Conservation (phyloP, 352 stramenopile genomes). For the Globisporangium echinulatum region DNA sequence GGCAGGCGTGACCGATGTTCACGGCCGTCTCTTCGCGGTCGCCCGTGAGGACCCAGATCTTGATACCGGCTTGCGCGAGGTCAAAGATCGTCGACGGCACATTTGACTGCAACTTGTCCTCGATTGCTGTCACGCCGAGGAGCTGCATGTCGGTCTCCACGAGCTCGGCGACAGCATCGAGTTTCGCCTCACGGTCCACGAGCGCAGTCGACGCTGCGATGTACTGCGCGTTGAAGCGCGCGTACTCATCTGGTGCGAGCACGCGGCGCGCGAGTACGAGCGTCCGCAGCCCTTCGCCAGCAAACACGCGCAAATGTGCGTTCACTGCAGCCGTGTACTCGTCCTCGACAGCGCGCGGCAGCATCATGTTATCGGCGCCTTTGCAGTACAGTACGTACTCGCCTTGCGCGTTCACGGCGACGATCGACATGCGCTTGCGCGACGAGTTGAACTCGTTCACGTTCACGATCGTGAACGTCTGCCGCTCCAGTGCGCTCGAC, state of each 20-base stretch:
- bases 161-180: conserved; percentile 47
- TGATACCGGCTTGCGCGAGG: conserved; percentile 92
- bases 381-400: conserved; percentile 73
- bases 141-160: conserved; percentile 77
- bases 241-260: conserved; percentile 48
- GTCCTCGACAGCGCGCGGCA: conserved; percentile 30
- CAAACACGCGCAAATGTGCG: conserved; percentile 57
- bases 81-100: conserved; percentile 92
- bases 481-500: conserved; percentile 7
- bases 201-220: conserved; percentile 43
- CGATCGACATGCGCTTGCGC: conserved; percentile 96
- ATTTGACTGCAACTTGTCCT: conserved; percentile 94
- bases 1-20: conserved; percentile 93
- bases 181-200: conserved; percentile 37
- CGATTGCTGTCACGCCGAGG: conserved; percentile 92
- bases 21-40: conserved; percentile 97
- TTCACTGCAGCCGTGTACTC: conserved; percentile 18
- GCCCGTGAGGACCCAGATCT: conserved; percentile 97
- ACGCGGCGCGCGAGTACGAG: conserved; percentile 56
- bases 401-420: conserved; percentile 62
- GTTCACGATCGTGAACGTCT: conserved; percentile 56
- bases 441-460: conserved; percentile 87
- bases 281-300: conserved; percentile 73
- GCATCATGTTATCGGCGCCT: conserved; percentile 84
- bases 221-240: conserved; percentile 49